These are phyloP conservation scores for Nadsonia commutata DNA, from an alignment of 1,139 yeast species.

Conservation along the genomic window DNA sequence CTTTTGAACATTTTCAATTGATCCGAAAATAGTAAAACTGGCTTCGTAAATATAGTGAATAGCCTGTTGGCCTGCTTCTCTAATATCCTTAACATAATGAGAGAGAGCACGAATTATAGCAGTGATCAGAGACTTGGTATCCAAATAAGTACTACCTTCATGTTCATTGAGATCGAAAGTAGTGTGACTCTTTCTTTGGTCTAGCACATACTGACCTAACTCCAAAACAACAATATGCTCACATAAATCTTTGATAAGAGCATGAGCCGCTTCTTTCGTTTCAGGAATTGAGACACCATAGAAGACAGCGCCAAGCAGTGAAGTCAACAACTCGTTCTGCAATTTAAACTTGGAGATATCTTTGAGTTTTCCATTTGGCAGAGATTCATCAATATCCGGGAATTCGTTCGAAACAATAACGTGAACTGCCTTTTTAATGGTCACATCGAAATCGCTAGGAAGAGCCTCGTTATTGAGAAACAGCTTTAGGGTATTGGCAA, in stretches of 20 bases:
- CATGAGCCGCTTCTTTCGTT: constrained; percentile 51
- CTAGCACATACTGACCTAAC: constrained; percentile 57
- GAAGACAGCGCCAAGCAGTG: constrained; percentile 55
- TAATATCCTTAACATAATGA: constrained; percentile 55
- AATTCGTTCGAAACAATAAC: constrained; percentile 35
- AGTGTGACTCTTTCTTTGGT: constrained; percentile 54
- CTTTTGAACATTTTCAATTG: constrained; percentile 45
- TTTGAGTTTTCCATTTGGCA: constrained; percentile 14
- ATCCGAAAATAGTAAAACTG: constrained; percentile 53
- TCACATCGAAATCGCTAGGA: constrained; percentile 39
- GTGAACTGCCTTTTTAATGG: constrained; percentile 35
- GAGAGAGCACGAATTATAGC: constrained; percentile 73
- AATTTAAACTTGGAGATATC: constrained; percentile 35
- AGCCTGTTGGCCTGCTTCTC: constrained; percentile 56
- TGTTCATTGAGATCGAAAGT: constrained; percentile 63
- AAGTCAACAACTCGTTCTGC: constrained; percentile 37
- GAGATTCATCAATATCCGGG: constrained; percentile 23
- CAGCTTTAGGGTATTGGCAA: constrained; percentile 51
- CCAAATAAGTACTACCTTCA: constrained; percentile 60
- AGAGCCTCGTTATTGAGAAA: constrained; percentile 52
- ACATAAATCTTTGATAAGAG: constrained; percentile 49
- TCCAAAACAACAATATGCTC: constrained; percentile 70
- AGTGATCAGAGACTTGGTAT: constrained; percentile 55
- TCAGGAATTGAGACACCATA: constrained; percentile 66
- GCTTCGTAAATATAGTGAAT: constrained; percentile 49